Evolutionary conservation across 2,329 filamentous ascomycete genomes (phyloP), one percentile per base, ranked within the genome.

Genomic region (Sporothrix sp.): DNA sequence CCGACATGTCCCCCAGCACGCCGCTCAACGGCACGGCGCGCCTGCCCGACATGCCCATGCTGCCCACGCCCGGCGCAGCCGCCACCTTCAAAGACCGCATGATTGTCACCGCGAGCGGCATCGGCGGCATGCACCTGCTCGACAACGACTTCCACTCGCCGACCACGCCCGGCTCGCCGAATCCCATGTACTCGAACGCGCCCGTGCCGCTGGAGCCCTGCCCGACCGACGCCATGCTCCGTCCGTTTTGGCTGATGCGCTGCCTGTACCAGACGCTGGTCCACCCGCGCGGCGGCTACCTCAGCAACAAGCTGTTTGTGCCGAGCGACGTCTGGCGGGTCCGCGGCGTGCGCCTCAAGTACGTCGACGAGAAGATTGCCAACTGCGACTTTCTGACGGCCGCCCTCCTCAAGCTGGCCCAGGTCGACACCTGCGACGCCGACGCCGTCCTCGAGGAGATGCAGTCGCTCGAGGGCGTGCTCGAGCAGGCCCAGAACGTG

Each of bases 191-290:
- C 11, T 61, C 71, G 0, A 82, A 88, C 57, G 78, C 81, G 1
- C 90, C 90, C 11, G 76, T 84, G 20, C 80, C 88, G 0, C 75
- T 98, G 5, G 93, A 98, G 62, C 86, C 93, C 3, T 98, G 94
- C 63, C 93, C 93, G 1, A 87, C 85, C 32, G 88, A 94, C 36
- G 83, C 84, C 53, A 76, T 96, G 60, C 74, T 97, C n/a, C 82
- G 93, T 18, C 94, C 93, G 2, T 98, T 96, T 66, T 98, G 93
- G 93, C 74, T 98, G 39, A 95, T 98, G 87, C 82, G 93, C 50
- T 90, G 86, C 55, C 75, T 98, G 23, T 95, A 93, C 63, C 88
- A 96, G 64, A 95, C 90, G 0, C 80, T 98, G 39, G 85, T 84
- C 16, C 91, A 98, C 61, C 88, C 91, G 2, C 82, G 88, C 21